Conservation (phyloP, 768 basidiomycete species). For the Rhodotorula paludigena region DNA sequence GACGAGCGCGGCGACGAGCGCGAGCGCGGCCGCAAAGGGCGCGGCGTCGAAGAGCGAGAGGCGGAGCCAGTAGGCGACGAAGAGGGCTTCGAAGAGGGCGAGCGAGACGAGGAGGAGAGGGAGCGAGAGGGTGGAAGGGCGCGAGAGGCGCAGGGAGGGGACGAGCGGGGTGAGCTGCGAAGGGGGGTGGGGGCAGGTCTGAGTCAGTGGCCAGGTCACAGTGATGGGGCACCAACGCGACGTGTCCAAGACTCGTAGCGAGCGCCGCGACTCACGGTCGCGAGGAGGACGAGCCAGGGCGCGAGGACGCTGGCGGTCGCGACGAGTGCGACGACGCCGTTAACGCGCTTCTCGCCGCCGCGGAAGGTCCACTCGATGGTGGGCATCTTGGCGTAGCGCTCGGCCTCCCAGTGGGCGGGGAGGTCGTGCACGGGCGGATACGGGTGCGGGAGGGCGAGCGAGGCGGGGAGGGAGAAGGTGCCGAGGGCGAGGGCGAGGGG, state of each 20-base stretch:
- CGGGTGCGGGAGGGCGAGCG: slow-evolving; percentile 24
- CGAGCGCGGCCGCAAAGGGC: slow-evolving; percentile 19
- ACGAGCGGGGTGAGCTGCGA: slow-evolving; percentile 5
- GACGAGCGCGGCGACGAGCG: slow-evolving; percentile 2
- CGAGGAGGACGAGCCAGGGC: slow-evolving; percentile 33
- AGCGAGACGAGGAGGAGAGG: slow-evolving; percentile 31
- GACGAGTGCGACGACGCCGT: not conserved
- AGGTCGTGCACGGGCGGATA: slow-evolving; percentile 27
- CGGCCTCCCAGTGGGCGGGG: slow-evolving; percentile 36
- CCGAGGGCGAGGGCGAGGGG: slow-evolving; percentile 30
- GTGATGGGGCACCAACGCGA: not conserved
- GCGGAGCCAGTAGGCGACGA: slow-evolving; percentile 35
- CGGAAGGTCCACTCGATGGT: slow-evolving; percentile 37
- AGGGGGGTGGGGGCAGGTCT: not conserved
- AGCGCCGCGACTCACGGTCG: slow-evolving; percentile 23
- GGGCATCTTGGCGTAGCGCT: slow-evolving; percentile 16
- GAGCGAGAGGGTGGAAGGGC: slow-evolving; percentile 2
- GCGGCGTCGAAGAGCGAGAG: slow-evolving; percentile 33
- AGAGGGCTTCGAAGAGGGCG: slow-evolving; percentile 35
- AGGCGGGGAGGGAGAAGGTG: slow-evolving; percentile 9
- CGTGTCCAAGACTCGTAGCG: not conserved
- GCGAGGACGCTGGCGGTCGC: slow-evolving; percentile 30
- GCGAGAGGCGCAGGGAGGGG: slow-evolving; percentile 19
- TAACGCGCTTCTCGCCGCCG: slow-evolving; percentile 21
- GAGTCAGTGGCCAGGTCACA: too few relatives aligned